A percentile compares a stretch with the other conserved stretches of the same genome.
Conservation (phyloP, 306 rosid genomes). For the Malus sieversii region DNA sequence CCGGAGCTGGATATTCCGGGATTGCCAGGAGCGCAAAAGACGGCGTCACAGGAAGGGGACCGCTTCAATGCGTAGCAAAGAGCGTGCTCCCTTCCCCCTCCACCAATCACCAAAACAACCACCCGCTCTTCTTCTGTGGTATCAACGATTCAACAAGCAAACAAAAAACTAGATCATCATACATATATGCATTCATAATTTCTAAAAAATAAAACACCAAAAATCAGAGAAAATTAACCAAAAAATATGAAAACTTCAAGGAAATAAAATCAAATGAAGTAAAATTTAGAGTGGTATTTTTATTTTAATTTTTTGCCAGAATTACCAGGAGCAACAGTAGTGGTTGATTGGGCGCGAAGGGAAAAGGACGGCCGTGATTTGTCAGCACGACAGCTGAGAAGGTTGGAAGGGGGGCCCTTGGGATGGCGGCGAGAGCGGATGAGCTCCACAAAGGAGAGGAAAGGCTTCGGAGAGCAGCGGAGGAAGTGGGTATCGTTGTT, state of each 20-base stretch:
- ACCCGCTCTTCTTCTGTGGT: conserved; percentile 36
- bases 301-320: no score
- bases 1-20: conserved; percentile 82
- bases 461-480: conserved; percentile 15
- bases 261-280: neutral
- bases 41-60: conserved; percentile 59
- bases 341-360: neutral
- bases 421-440: neutral
- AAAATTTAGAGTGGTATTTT: neutral
- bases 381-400: neutral
- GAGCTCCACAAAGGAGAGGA: neutral
- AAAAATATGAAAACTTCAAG: neutral
- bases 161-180: neutral
- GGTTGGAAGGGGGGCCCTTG: conserved; percentile 6
- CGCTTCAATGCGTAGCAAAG: conserved; percentile 89
- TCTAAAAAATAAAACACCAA: neutral
- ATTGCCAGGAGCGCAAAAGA: conserved; percentile 92
- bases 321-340: neutral
- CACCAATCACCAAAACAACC: conserved; percentile 77
- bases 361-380: conserved; percentile 20
- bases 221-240: neutral
- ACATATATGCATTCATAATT: neutral
- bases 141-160: conserved; percentile 10
- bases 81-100: conserved; percentile 97
- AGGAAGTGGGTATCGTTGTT: neutral